Conservation (phyloP, 2,329 filamentous ascomycete genomes). For the Coniochaeta hoffmannii region DNA sequence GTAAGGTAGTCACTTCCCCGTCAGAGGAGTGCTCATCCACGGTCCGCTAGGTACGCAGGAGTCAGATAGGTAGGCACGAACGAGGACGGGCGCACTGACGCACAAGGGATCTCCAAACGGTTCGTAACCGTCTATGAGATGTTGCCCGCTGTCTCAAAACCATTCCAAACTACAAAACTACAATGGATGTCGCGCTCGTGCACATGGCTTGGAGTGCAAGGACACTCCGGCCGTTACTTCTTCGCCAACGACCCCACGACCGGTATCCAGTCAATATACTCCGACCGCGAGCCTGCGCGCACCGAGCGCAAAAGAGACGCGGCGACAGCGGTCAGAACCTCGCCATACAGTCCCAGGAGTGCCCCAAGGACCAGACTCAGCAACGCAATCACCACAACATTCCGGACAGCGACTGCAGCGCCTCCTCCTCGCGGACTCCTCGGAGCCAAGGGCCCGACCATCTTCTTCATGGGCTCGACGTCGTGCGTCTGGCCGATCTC, state of each 20-base stretch:
- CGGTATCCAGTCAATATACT: neutral
- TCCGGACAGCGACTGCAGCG: neutral
- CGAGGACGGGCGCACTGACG: too few species aligned
- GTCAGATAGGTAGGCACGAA: too few species aligned
- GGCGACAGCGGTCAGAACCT: neutral
- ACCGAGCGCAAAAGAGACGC: neutral
- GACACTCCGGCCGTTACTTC: neutral
- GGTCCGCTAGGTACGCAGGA: too few species aligned
- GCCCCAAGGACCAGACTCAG: neutral
- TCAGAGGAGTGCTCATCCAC: too few species aligned
- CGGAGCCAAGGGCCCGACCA: slow-evolving; percentile 27
- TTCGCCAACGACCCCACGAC: neutral
- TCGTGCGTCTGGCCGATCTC: slow-evolving; percentile 20
- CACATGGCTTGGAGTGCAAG: neutral
- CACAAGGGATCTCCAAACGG: too few species aligned
- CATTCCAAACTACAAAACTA: too few species aligned
- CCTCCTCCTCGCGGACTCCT: neutral
- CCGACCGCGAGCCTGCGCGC: neutral
- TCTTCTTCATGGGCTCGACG: slow-evolving; percentile 29
- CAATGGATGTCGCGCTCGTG: too few species aligned
- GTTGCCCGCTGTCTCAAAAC: too few species aligned
- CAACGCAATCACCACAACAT: neutral
- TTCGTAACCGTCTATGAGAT: too few species aligned
- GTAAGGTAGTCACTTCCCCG: too few species aligned
- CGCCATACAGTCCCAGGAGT: neutral